These are phyloP conservation scores for Thermothelomyces thermophilus DNA, from an alignment of 2,329 filamentous ascomycete genomes.

Conservation along the genomic window DNA sequence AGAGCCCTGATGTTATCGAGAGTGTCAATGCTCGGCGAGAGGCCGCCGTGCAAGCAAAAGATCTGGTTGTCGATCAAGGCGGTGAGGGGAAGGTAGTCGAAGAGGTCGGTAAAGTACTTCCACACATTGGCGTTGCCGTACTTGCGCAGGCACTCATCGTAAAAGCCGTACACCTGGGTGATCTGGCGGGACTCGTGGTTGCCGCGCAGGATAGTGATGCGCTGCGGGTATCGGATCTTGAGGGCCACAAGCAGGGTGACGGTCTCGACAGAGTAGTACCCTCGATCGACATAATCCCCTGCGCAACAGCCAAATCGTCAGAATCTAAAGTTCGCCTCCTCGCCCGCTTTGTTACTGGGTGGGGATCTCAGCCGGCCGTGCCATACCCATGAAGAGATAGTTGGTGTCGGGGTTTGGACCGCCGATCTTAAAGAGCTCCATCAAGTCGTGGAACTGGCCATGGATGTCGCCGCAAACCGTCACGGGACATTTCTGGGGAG, in stretches of 20 bases:
- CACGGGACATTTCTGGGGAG: conserved; percentile 85
- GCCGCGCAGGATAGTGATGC: conserved; percentile 96
- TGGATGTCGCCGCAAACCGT: conserved; percentile 99
- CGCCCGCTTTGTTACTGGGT: not conserved
- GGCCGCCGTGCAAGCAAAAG: conserved; percentile 94
- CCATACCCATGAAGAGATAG: conserved; percentile 95
- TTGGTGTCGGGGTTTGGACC: conserved; percentile 97
- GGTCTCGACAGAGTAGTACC: conserved; percentile 98
- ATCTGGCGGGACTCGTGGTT: conserved; percentile 99
- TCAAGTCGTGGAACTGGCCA: conserved; percentile 96
- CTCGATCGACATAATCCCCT: conserved; percentile 98
- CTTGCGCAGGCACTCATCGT: conserved; percentile 97
- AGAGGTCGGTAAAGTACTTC: conserved; percentile 98
- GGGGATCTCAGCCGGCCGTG: conserved; percentile 17
- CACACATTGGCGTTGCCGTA: conserved; percentile 99
- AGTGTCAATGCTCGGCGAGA: conserved; percentile 93
- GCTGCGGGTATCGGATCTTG: conserved; percentile 95
- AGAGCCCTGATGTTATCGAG: conserved; percentile 92
- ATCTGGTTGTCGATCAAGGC: conserved; percentile 99
- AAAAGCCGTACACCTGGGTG: conserved; percentile 98
- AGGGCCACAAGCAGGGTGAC: conserved; percentile 92
- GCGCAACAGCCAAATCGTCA: conserved; percentile 14
- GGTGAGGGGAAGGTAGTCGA: conserved; percentile 95
- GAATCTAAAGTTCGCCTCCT: conserved; percentile 11
- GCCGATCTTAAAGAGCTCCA: conserved; percentile 99